Evolutionary conservation across 2,329 filamentous ascomycete genomes (phyloP).

Genomic region (Diaporthe destruens): DNA sequence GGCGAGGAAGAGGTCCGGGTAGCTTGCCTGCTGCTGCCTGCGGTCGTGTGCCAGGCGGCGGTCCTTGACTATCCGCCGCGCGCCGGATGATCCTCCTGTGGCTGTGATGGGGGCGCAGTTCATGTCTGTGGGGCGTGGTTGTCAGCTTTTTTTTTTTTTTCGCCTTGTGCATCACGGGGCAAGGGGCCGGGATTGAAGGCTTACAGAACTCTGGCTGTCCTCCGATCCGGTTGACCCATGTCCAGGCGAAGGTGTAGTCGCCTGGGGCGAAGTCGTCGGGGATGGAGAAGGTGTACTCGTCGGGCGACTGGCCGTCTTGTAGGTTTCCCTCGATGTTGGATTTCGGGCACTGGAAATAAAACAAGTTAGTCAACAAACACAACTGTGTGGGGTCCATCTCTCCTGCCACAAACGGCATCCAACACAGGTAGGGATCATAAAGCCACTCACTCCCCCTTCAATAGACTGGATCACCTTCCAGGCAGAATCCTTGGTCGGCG

Average conservation of each 20-base stretch:
- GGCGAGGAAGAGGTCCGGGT: conserved; percentile 78
- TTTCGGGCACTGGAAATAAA: conserved; percentile 63
- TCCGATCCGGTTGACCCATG: conserved; percentile 76
- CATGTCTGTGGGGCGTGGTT: conserved; percentile 57
- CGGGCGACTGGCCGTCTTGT: conserved; percentile 55
- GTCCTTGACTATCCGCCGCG: conserved; percentile 38
- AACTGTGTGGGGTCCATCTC: neutral
- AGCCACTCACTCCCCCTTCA: conserved; percentile 64
- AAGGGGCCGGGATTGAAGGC: neutral
- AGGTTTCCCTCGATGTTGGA: conserved; percentile 63
- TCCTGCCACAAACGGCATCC: neutral
- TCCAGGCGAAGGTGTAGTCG: conserved; percentile 78
- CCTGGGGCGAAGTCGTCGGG: conserved; percentile 71
- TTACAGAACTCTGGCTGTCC: conserved; percentile 79
- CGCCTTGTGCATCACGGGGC: too few species aligned
- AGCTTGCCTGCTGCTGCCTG: conserved; percentile 59
- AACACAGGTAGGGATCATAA: neutral
- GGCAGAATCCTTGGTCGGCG: conserved; percentile 64
- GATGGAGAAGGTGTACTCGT: conserved; percentile 69
- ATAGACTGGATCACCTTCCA: conserved; percentile 81
- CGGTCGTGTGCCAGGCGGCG: conserved; percentile 46
- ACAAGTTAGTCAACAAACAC: neutral
- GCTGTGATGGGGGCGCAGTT: conserved; percentile 78
- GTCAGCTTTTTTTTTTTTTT: too few species aligned
- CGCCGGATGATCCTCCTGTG: conserved; percentile 46